These are phyloP conservation scores for Prillingera fragicola DNA, from an alignment of 1,284 basidiomycete genomes.

Conservation along the genomic window DNA sequence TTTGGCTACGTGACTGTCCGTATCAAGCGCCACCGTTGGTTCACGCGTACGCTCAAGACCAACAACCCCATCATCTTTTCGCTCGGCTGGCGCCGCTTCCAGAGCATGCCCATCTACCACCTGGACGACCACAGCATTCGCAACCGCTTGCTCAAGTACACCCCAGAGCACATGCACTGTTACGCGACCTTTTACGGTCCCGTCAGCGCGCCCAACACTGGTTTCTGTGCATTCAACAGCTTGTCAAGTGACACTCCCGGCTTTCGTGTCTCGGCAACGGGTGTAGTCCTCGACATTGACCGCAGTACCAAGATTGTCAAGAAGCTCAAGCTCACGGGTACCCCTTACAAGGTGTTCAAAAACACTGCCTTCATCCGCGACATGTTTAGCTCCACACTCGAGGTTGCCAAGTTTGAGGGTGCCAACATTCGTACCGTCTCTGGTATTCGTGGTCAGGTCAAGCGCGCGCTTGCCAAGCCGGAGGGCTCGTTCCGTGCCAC, in stretches of 20 bases:
- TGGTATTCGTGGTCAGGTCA: slow-evolving; percentile 92
- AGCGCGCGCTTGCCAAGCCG: slow-evolving; percentile 88
- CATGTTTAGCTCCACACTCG: slow-evolving; percentile 89
- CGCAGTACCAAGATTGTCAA: slow-evolving; percentile 92
- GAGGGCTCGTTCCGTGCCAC: slow-evolving; percentile 94
- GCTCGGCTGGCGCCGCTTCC: slow-evolving; percentile 93
- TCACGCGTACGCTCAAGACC: slow-evolving; percentile 84
- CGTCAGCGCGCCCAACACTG: slow-evolving; percentile 85
- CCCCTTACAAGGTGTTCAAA: slow-evolving; percentile 95
- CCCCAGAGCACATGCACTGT: slow-evolving; percentile 99
- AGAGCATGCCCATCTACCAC: slow-evolving; percentile 89
- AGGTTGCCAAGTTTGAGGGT: slow-evolving; percentile 98
- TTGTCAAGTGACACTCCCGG: slow-evolving; percentile 61
- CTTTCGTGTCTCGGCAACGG: slow-evolving; percentile 89
- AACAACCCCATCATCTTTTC: slow-evolving; percentile 96
- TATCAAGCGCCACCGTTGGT: slow-evolving; percentile 96
- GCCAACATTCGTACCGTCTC: slow-evolving; percentile 93
- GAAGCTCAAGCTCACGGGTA: slow-evolving; percentile 94
- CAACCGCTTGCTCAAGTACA: slow-evolving; percentile 99
- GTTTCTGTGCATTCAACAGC: slow-evolving; percentile 95
- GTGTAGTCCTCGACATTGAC: slow-evolving; percentile 90
- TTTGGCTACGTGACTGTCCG: slow-evolving; percentile 93
- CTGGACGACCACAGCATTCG: slow-evolving; percentile 95
- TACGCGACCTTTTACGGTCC: slow-evolving; percentile 96
- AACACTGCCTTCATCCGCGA: slow-evolving; percentile 98